Evolutionary conservation across 2,329 filamentous ascomycete genomes (phyloP).

Genomic region (Coniochaeta sp.): DNA sequence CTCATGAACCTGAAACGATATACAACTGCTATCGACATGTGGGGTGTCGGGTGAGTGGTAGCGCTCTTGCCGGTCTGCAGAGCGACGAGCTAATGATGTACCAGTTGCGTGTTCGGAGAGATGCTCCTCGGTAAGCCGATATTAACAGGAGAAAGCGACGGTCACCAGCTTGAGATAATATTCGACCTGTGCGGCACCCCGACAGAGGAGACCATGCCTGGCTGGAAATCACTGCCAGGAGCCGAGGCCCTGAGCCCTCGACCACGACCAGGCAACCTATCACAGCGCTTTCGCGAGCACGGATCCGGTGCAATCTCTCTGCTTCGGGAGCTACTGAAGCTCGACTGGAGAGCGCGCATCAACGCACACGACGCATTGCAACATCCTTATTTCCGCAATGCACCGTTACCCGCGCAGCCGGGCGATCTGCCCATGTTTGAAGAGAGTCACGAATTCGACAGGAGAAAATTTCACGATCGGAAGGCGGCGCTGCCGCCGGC

Average conservation of each 20-base stretch:
- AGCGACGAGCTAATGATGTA: slow-evolving; percentile 14
- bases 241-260: slow-evolving; percentile 62
- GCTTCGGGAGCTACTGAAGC: slow-evolving; percentile 71
- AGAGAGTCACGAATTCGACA: slow-evolving; percentile 94
- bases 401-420: slow-evolving; percentile 71
- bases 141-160: slow-evolving; percentile 79
- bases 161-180: slow-evolving; percentile 85
- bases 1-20: slow-evolving; percentile 82
- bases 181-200: slow-evolving; percentile 89
- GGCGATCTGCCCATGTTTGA: slow-evolving; percentile 87
- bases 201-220: slow-evolving; percentile 86
- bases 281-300: slow-evolving; percentile 68
- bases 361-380: slow-evolving; percentile 92
- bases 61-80: not conserved
- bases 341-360: slow-evolving; percentile 83
- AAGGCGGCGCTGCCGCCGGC: slow-evolving; percentile 80
- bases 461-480: slow-evolving; percentile 81
- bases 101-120: slow-evolving; percentile 92
- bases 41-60: slow-evolving; percentile 78
- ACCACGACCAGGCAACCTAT: slow-evolving; percentile 55
- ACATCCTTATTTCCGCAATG: slow-evolving; percentile 81
- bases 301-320: slow-evolving; percentile 69
- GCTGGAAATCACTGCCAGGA: slow-evolving; percentile 76
- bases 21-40: slow-evolving; percentile 96
- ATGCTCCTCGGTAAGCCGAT: slow-evolving; percentile 96